Evolutionary conservation across 2,329 filamentous ascomycete species (phyloP).

Genomic region (Sporothrix schenckii): DNA sequence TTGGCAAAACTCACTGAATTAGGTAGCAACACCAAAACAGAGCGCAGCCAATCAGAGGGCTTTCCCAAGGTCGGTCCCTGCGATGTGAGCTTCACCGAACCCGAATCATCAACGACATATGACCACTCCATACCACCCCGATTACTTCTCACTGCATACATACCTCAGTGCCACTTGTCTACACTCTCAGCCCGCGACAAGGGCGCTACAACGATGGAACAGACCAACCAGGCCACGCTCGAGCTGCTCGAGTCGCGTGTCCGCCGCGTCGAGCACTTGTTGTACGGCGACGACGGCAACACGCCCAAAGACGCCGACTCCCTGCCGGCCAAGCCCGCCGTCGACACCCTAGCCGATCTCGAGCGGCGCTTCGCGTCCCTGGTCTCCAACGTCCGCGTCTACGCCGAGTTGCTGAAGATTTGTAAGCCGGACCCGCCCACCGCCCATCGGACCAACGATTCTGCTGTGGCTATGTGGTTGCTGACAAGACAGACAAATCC

Average conservation of each 20-base stretch:
- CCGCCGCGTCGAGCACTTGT: slow-evolving; percentile 60
- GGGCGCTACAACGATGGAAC: slow-evolving; percentile 51
- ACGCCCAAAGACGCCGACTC: slow-evolving; percentile 40
- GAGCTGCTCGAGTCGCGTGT: slow-evolving; percentile 62
- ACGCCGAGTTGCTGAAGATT: slow-evolving; percentile 62
- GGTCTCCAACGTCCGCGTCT: slow-evolving; percentile 57
- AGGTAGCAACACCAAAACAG: neutral
- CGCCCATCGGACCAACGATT: too few species aligned
- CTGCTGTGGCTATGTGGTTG: too few species aligned
- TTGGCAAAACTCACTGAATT: neutral
- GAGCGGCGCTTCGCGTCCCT: slow-evolving; percentile 58
- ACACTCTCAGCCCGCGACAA: slow-evolving; percentile 33
- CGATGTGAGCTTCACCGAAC: neutral
- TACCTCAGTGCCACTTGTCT: neutral
- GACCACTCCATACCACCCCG: neutral
- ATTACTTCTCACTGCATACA: too few species aligned
- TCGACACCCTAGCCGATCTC: slow-evolving; percentile 53
- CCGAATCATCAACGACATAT: neutral
- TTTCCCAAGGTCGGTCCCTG: neutral
- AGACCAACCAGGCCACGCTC: slow-evolving; percentile 59
- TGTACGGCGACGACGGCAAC: slow-evolving; percentile 49
- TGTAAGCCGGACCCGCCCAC: slow-evolving; percentile 49
- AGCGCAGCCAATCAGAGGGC: neutral
- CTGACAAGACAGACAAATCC: slow-evolving; percentile 50
- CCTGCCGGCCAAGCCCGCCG: slow-evolving; percentile 47